Evolutionary conservation across 805 yeast genomes (phyloP), one percentile per base, ranked within the genome.

Genomic region (Maudiozyma serrabonitensis): DNA sequence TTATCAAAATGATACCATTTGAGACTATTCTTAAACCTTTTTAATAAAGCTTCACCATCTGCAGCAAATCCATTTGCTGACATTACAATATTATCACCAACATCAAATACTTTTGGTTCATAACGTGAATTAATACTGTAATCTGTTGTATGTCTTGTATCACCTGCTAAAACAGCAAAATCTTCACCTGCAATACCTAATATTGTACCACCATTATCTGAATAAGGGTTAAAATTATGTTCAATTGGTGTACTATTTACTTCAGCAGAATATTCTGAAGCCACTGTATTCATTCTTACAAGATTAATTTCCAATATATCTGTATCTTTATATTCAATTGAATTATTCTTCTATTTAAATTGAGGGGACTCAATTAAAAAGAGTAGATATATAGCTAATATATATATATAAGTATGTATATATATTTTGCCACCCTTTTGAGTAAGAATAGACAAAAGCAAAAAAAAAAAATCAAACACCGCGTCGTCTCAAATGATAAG

Each of bases 171-270:
- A 35, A 93, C 93, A 18, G 96, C 96, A 62, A 89, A 93, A 69
- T 93, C 97, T 66, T 88, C 87, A 46, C 99, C 99, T 1, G 99
- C 97, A 69, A 93, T 93, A 47, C 98, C 99, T 57, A 93, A 72
- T 49, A 91, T 90, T 7, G 98, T 91, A 62, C 99, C 99, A 60
- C 99, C 99, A 61, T 90, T 88, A 69, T 90, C 96, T 31, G 91
- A 73, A 72, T 89, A 89, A 38, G 97, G 97, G 64, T 89, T 88
- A 72, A 89, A 89, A 67, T 84, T 76, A 68, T 90, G 96, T 66
- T 89, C 95, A 64, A 89, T 88, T 52, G 96, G 96, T 34, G 68
- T 69, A 11, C 63, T 62, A 8, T 67, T 71, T 32, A 67, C 67
- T 56, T 79, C 85, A 21, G 76, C 71, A 2, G 82, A 76, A 62